phyloP scores from a whole-genome alignment of 2,329 filamentous ascomycete species.

The Metarhizium robertsii region DNA sequence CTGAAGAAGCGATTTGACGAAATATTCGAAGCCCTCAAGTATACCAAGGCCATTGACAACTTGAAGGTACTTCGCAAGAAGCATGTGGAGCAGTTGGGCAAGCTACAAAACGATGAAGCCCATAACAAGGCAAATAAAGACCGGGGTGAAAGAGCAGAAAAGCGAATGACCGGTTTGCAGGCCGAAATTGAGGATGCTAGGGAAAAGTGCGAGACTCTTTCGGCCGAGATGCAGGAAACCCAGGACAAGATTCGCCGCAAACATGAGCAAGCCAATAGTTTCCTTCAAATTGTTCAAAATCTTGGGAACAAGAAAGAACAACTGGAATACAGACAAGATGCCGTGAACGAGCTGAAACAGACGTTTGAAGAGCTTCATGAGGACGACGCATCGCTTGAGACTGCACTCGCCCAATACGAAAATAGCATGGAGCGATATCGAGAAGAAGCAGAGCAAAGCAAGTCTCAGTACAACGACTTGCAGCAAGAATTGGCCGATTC shows the following conservation, averaged over 20 bases:
- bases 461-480: constrained; percentile 57
- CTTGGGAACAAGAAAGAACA: constrained; percentile 70
- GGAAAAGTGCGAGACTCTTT: constrained; percentile 48
- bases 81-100: constrained; percentile 64
- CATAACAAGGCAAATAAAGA: constrained; percentile 80
- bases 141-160: constrained; percentile 63
- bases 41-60: constrained; percentile 94
- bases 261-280: constrained; percentile 64
- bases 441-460: constrained; percentile 53
- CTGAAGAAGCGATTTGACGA: constrained; percentile 95
- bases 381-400: constrained; percentile 65
- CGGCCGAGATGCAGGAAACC: constrained; percentile 51
- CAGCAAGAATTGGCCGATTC: constrained; percentile 35
- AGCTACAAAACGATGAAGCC: constrained; percentile 64
- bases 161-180: constrained; percentile 54
- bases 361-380: constrained; percentile 72
- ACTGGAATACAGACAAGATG: constrained; percentile 59
- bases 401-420: constrained; percentile 68
- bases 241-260: constrained; percentile 52
- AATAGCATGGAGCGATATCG: constrained; percentile 59
- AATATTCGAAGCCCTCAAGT: constrained; percentile 95
- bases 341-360: constrained; percentile 57
- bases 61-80: constrained; percentile 81
- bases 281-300: constrained; percentile 63
- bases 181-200: constrained; percentile 55